These are phyloP conservation scores for Colletotrichum sp. DNA, from an alignment of 2,329 filamentous ascomycete genomes.

Conservation along the genomic window DNA sequence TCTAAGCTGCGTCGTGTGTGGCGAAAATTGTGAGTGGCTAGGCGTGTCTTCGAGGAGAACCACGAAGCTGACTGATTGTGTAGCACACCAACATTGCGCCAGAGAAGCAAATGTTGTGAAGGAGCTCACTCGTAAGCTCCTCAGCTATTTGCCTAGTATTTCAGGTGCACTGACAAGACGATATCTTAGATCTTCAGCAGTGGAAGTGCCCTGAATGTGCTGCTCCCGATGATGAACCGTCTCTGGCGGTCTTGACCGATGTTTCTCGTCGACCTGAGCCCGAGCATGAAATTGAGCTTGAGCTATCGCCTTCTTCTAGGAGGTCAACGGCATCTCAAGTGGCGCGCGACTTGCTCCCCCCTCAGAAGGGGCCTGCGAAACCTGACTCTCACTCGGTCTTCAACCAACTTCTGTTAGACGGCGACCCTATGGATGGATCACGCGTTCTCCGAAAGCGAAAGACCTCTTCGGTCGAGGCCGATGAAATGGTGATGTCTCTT, in stretches of 20 bases:
- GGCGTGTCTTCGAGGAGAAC: background rate
- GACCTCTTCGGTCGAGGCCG: constrained; percentile 71
- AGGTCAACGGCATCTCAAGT: constrained; percentile 69
- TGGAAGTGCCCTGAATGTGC: constrained; percentile 60
- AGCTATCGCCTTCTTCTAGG: constrained; percentile 44
- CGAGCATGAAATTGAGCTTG: background rate
- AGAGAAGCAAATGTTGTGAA: constrained; percentile 65
- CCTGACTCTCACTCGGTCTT: constrained; percentile 80
- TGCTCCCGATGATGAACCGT: background rate
- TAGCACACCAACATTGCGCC: constrained; percentile 92
- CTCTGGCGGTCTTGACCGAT: background rate
- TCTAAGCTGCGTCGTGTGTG: constrained; percentile 78
- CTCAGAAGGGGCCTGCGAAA: constrained; percentile 67
- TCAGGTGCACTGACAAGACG: background rate
- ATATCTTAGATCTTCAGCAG: constrained; percentile 41
- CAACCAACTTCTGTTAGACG: constrained; percentile 73
- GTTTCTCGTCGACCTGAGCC: background rate
- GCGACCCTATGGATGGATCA: constrained; percentile 77
- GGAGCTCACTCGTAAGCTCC: constrained; percentile 54
- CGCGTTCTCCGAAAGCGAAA: constrained; percentile 85
- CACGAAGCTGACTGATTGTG: constrained; percentile 44
- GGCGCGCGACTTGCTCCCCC: constrained; percentile 74
- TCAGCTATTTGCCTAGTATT: background rate
- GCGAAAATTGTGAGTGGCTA: constrained; percentile 75
- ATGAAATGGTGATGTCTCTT: constrained; percentile 57